Percentiles rank a stretch among this genome's conserved stretches.
These are phyloP conservation scores for Anisogramma anomala DNA, from an alignment of 2,329 filamentous ascomycete genomes.

Conservation along the genomic window DNA sequence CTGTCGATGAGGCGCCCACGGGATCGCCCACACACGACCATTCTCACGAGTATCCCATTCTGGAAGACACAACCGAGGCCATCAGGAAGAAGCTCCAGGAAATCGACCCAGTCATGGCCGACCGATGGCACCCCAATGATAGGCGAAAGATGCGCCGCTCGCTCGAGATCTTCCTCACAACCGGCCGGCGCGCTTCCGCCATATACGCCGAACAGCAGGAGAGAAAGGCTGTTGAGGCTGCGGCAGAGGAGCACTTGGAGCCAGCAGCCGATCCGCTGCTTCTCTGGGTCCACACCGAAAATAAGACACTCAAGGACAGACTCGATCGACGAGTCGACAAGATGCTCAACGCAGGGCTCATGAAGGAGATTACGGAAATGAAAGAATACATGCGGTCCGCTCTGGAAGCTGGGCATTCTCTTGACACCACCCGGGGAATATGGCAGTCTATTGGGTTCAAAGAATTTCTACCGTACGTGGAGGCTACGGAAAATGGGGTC, in stretches of 20 bases:
- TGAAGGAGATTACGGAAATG: slow-evolving; percentile 37
- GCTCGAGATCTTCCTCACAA: slow-evolving; percentile 78
- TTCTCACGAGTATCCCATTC: slow-evolving; percentile 50
- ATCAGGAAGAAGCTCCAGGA: slow-evolving; percentile 63
- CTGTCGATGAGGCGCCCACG: not conserved
- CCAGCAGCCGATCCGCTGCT: slow-evolving; percentile 43
- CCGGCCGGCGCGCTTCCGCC: slow-evolving; percentile 70
- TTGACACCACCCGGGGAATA: slow-evolving; percentile 73
- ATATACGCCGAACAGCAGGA: slow-evolving; percentile 70
- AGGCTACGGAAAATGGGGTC: slow-evolving; percentile 27
- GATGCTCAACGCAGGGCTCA: slow-evolving; percentile 56
- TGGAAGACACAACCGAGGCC: slow-evolving; percentile 58
- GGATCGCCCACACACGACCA: slow-evolving; percentile 15
- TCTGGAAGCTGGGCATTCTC: slow-evolving; percentile 32
- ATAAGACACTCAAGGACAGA: slow-evolving; percentile 53
- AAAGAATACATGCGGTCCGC: slow-evolving; percentile 27
- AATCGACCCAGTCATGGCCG: slow-evolving; percentile 82
- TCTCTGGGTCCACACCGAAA: slow-evolving; percentile 78
- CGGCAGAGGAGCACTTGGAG: slow-evolving; percentile 17
- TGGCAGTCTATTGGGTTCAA: slow-evolving; percentile 98
- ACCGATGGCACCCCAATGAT: slow-evolving; percentile 89
- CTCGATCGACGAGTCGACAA: slow-evolving; percentile 69
- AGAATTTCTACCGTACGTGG: slow-evolving; percentile 67
- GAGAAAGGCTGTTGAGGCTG: slow-evolving; percentile 19
- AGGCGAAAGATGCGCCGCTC: slow-evolving; percentile 80